Percentiles rank a stretch among this genome's conserved stretches.
These are phyloP conservation scores for Catunica adiposa DNA, from an alignment of 2,329 filamentous ascomycete species.

Conservation along the genomic window DNA sequence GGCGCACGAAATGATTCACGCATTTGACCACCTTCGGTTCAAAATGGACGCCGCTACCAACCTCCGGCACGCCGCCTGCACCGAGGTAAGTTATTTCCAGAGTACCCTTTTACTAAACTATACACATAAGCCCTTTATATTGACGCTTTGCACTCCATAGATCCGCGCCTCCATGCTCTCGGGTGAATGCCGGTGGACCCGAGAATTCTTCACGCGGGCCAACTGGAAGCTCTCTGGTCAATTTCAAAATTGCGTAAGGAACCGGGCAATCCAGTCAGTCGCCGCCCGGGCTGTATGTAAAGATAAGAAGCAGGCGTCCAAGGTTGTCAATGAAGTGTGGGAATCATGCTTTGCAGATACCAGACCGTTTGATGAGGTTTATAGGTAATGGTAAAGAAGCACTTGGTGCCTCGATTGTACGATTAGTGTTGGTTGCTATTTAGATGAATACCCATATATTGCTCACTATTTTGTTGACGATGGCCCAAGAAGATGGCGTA, in stretches of 20 bases:
- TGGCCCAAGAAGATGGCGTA: too few species aligned
- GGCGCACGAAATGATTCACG: slow-evolving; percentile 95
- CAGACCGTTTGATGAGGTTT: slow-evolving; percentile 91
- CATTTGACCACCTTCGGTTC: slow-evolving; percentile 82
- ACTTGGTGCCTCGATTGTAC: not conserved
- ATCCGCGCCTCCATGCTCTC: slow-evolving; percentile 86
- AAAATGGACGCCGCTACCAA: slow-evolving; percentile 70
- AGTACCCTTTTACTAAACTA: not conserved
- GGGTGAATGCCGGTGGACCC: slow-evolving; percentile 80
- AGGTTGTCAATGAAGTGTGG: slow-evolving; percentile 95
- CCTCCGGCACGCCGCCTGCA: slow-evolving; percentile 79
- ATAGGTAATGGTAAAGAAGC: slow-evolving; percentile 37
- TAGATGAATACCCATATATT: not conserved
- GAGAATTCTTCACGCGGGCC: slow-evolving; percentile 68
- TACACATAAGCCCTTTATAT: too few species aligned
- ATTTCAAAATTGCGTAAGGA: slow-evolving; percentile 79
- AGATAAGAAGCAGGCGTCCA: slow-evolving; percentile 70
- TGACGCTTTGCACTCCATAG: slow-evolving; percentile 26
- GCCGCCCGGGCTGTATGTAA: slow-evolving; percentile 63
- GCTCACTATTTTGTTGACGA: too few species aligned
- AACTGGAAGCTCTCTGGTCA: slow-evolving; percentile 86
- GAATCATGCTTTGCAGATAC: slow-evolving; percentile 93
- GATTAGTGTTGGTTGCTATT: not conserved
- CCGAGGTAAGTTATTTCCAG: slow-evolving; percentile 48
- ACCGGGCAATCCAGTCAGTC: slow-evolving; percentile 65